Conservation (phyloP, 768 basidiomycete species). For the Tulasnella sp. region DNA sequence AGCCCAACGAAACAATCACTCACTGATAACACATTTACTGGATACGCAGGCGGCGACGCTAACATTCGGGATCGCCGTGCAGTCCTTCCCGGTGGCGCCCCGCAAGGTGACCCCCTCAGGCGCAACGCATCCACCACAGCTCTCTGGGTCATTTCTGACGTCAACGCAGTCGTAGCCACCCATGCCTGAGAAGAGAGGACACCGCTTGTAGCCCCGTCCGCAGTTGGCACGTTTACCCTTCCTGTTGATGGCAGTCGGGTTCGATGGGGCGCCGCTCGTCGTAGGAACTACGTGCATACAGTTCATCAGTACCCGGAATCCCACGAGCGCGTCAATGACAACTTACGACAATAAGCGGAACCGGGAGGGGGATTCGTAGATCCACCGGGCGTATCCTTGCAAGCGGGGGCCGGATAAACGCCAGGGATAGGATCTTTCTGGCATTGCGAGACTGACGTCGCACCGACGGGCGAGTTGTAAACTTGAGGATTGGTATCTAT, state of each 20-base stretch:
- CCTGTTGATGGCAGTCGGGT: neutral
- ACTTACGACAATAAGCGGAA: neutral
- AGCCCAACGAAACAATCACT: conserved; percentile 15
- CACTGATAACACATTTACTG: conserved; percentile 32
- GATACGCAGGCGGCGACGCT: conserved; percentile 29
- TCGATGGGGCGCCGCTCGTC: neutral
- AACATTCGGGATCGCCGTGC: conserved; percentile 34
- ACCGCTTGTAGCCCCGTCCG: neutral
- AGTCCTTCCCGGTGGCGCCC: conserved; percentile 29
- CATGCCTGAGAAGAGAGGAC: neutral
- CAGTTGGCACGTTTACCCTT: neutral
- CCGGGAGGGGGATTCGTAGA: neutral
- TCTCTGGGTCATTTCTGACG: conserved; percentile 4
- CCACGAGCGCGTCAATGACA: too few species aligned
- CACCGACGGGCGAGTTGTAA: neutral
- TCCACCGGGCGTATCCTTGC: neutral
- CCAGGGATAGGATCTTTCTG: neutral
- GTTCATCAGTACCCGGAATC: too few species aligned
- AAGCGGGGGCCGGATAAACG: neutral
- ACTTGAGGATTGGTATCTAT: neutral
- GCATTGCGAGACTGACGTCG: neutral
- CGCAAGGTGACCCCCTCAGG: neutral
- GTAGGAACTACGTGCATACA: neutral
- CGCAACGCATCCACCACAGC: conserved; percentile 10
- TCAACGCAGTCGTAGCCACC: conserved; percentile 14